phyloP scores from a whole-genome alignment of 805 yeast genomes.

The Candida qinlingensis region DNA sequence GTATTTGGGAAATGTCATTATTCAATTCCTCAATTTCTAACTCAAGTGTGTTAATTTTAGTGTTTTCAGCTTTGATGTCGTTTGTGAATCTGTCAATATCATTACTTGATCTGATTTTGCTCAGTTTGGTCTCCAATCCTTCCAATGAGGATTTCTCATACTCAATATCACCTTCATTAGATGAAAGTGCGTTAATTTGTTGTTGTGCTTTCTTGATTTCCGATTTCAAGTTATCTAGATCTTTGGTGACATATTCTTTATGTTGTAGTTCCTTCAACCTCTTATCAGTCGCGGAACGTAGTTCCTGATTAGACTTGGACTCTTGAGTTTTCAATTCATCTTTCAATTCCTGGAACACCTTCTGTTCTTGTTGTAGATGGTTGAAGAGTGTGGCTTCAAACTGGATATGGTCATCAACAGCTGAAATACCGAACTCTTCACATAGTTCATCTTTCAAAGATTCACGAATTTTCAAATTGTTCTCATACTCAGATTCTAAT shows the following conservation, averaged over 20 bases:
- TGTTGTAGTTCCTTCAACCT: conserved; percentile 40
- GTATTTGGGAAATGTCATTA: conserved; percentile 43
- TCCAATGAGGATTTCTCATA: conserved; percentile 39
- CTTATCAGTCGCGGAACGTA: conserved; percentile 23
- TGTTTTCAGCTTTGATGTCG: conserved; percentile 35
- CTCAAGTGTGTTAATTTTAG: conserved; percentile 33
- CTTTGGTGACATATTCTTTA: conserved; percentile 35
- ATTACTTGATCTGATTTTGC: conserved; percentile 25
- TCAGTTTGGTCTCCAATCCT: conserved; percentile 32
- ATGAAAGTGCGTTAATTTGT: conserved; percentile 32
- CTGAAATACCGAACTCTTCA: background rate
- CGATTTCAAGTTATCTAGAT: conserved; percentile 30
- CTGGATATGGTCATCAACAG: background rate
- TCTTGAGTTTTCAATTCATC: conserved; percentile 11
- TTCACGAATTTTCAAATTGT: conserved; percentile 16
- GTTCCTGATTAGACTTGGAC: background rate
- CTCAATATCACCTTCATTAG: conserved; percentile 43
- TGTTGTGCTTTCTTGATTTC: conserved; percentile 34
- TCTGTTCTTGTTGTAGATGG: conserved; percentile 4
- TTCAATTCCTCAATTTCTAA: conserved; percentile 47
- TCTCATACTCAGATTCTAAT: conserved; percentile 32
- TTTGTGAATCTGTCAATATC: conserved; percentile 26
- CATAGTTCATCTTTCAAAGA: conserved; percentile 10
- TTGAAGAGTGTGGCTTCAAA: conserved; percentile 3
- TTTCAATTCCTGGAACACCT: conserved; percentile 8